Evolutionary conservation across 2,329 filamentous ascomycete species (phyloP), one percentile per base, ranked within the genome.

Genomic region (Teratosphaeria destructans): DNA sequence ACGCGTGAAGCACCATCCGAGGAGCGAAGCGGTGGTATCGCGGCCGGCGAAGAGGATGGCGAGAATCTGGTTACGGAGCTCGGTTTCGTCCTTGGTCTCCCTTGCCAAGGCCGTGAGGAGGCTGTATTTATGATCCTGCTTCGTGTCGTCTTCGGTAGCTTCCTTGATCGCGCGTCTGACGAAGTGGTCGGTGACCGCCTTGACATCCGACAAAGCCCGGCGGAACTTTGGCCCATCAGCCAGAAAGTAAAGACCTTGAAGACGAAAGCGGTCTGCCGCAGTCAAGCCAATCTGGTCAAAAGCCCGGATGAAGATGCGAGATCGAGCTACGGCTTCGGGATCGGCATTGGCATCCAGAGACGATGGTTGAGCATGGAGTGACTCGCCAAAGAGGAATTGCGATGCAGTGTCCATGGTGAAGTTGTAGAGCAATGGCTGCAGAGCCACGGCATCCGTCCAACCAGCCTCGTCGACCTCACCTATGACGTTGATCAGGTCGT

Each of bases 41-140:
- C 84, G 78, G 56, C 77, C 79, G 0, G 90, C 90, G 1, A 88
- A 88, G 7, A 95, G 82, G 76, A 95, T 76, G 67, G 79, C 79
- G 62, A 79, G 72, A 3, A 79, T 68, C 62, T 80, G 77, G 47
- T 74, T 73, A 14, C 76, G 71, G 14, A 80, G 68, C 54, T 73
- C 65, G 56, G 70, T 70, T 32, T 74, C 75, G 61, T 80, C 76
- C 60, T 65, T 79, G 79, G 34, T 74, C 69, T 27, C 72, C 71
- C 23, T 74, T 70, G 52, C 71, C 67, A 3, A 64, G 63, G 23
- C 65, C 66, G 35, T 68, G 63, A 60, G 64, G 61, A 37, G 59
- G 59, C 27, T 65, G 61, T 19, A 65, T 63, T 12, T 59, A 49
- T 2, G 58, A 26, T 4, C 55, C 35, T 53, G 61, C 58, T 35